A percentile compares a stretch with the other conserved stretches of the same genome.
Conservation (phyloP, 768 basidiomycete species). For the Hericium coralloides region DNA sequence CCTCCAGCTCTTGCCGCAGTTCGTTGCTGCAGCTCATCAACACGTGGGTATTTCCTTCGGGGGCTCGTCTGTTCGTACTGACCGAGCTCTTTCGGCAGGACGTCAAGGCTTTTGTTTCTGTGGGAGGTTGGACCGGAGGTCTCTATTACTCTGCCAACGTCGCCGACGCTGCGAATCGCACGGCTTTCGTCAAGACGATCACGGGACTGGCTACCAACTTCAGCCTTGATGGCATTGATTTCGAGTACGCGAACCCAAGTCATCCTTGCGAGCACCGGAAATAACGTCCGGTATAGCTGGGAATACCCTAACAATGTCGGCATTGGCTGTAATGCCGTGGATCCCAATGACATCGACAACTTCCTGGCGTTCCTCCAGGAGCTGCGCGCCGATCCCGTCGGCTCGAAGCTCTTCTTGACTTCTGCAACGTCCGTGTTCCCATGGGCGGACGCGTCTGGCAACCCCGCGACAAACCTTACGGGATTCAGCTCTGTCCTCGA, state of each 20-base stretch:
- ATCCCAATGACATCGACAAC: constrained; percentile 55
- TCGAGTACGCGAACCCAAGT: constrained; percentile 5
- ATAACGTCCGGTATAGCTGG: constrained; percentile 2
- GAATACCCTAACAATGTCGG: constrained; percentile 59
- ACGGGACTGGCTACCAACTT: neutral
- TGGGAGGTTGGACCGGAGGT: constrained; percentile 12
- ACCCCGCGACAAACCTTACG: constrained; percentile 3
- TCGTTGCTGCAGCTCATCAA: constrained; percentile 14
- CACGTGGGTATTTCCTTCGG: constrained; percentile 28
- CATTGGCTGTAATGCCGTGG: constrained; percentile 57
- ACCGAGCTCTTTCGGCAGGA: constrained; percentile 18
- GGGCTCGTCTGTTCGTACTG: constrained; percentile 17
- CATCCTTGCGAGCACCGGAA: neutral
- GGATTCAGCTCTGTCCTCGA: constrained; percentile 8
- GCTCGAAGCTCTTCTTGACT: constrained; percentile 56
- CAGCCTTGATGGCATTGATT: constrained; percentile 8
- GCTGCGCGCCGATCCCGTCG: constrained; percentile 46
- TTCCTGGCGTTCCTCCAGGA: constrained; percentile 67
- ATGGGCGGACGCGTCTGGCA: neutral
- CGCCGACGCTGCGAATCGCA: constrained; percentile 2
- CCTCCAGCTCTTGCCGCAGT: constrained; percentile 13
- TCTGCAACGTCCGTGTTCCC: constrained; percentile 35
- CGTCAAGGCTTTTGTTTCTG: constrained; percentile 6
- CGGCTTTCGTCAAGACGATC: constrained; percentile 4
- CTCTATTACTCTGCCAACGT: constrained; percentile 8